Evolutionary conservation across 208 protist genomes (phyloP).

Genomic region (Sergeia podlipaevii): DNA sequence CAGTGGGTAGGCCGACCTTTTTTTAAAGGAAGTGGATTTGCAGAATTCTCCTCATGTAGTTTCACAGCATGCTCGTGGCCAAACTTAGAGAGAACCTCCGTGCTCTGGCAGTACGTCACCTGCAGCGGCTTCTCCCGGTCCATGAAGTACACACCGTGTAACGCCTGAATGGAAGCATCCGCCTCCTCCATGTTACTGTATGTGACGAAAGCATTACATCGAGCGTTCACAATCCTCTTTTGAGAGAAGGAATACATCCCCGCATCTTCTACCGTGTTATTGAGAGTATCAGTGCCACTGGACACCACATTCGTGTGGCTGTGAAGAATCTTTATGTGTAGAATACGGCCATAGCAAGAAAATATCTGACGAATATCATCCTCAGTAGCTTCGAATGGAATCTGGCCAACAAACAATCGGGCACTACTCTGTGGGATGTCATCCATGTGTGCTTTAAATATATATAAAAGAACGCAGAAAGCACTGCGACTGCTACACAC

Average conservation of each 20-base stretch:
- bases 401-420: slow-evolving; percentile 50
- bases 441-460: no score
- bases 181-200: slow-evolving; percentile 40
- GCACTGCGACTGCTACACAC: no score
- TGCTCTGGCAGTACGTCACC: slow-evolving; percentile 59
- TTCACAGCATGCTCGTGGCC: slow-evolving; percentile 50
- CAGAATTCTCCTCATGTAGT: slow-evolving; percentile 49
- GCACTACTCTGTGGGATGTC: no score
- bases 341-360: slow-evolving; percentile 34
- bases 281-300: no score
- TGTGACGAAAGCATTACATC: slow-evolving; percentile 20
- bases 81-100: slow-evolving; percentile 55
- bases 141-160: slow-evolving; percentile 52
- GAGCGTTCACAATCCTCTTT: neutral
- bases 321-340: slow-evolving; percentile 68
- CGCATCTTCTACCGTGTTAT: no score
- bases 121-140: slow-evolving; percentile 54
- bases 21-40: slow-evolving; percentile 39
- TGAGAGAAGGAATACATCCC: no score
- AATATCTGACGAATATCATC: slow-evolving; percentile 34
- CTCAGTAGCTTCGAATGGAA: slow-evolving; percentile 31
- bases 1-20: neutral
- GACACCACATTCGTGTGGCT: no score
- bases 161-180: slow-evolving; percentile 41
- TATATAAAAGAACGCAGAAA: no score